Base-by-base conservation (phyloP, 495 filamentous ascomycete species). In the Xylaria palmicola region DNA sequence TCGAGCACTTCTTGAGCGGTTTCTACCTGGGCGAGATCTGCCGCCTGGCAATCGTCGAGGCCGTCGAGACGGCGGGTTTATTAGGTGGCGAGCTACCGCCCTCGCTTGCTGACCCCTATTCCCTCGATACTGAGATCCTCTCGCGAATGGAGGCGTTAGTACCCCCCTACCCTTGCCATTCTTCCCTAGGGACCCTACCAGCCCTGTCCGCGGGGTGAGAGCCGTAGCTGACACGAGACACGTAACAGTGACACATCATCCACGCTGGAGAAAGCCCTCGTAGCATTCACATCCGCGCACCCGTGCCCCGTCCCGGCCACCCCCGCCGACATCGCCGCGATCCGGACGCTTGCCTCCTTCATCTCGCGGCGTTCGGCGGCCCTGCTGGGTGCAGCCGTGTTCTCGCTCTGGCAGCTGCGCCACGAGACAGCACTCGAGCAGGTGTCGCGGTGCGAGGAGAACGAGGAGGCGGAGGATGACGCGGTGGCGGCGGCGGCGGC, bases 11-110 rank as follows among this genome's bases (percentile, higher is more conserved):
- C 74, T 87, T 90, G 6, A 86, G 88, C 62, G 91, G 91, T 6
- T 86, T 86, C 37, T 96, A 96, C 69, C 82, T 96, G 4, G 91
- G 91, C 22, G 91, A 96, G 78, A 81, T 96, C 5, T 86, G 87
- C 54, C 84, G 91, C 4, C 69, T 90, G 6, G 83, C 86, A 3
- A 76, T 91, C 44, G 74, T 88, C 30, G 90, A 93, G 29, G 86
- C 83, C 0, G 78, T 87, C 45, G 62, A 80, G 20, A 77, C 75
- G 4, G 77, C 79, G 0, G 80, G 80, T 7, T 62, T 88, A 1
- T 79, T 90, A 51, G 77, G 78, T 49, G 86, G 85, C 6, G 66
- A 82, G 24, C 66, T 88, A 8, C 85, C 86, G 17, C 74, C 77
- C 0, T 76, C 76, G 1, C 64, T 88, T 10, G 62, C 62, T 26